Evolutionary conservation across 148 eudicot species (phyloP).

Genomic region (Chenopodium suecicum): DNA sequence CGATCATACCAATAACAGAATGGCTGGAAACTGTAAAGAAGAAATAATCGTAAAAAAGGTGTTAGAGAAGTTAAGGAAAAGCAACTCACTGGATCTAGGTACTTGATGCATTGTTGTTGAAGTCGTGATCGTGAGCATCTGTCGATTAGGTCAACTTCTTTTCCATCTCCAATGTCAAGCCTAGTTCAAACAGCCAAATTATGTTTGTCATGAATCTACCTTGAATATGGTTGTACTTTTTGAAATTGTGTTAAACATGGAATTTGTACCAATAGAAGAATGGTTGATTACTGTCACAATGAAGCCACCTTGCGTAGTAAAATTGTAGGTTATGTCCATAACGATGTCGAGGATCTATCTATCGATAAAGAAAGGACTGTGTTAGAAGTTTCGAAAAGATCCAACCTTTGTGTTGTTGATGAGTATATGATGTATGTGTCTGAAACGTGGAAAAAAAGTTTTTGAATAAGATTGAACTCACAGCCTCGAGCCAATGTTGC

Average conservation of each 20-base stretch:
- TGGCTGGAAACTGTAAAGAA: no score
- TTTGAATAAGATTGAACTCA: conserved; percentile 24
- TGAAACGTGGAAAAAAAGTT: not conserved
- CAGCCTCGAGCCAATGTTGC: conserved; percentile 74
- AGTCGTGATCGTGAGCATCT: conserved; percentile 51
- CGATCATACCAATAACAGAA: no score
- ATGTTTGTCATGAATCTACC: not conserved
- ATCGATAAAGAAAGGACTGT: conserved; percentile 10
- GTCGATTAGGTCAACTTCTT: conserved; percentile 50
- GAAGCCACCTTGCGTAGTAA: conserved; percentile 78
- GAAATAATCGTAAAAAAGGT: not conserved
- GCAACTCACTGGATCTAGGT: conserved; percentile 61
- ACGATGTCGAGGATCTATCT: conserved; percentile 95
- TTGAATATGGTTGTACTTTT: not conserved
- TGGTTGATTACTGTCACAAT: conserved; percentile 72
- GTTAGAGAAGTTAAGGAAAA: not conserved
- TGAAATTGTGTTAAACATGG: not conserved
- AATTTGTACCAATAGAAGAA: conserved; percentile 69
- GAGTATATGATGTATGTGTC: not conserved
- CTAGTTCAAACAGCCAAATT: conserved; percentile 24
- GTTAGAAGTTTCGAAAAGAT: not conserved
- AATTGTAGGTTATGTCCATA: conserved; percentile 90
- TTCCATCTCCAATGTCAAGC: conserved; percentile 79
- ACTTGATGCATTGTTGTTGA: conserved; percentile 69
- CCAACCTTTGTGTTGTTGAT: not conserved